phyloP scores from a whole-genome alignment of 441 rosid species.

The Populus hybrid region DNA sequence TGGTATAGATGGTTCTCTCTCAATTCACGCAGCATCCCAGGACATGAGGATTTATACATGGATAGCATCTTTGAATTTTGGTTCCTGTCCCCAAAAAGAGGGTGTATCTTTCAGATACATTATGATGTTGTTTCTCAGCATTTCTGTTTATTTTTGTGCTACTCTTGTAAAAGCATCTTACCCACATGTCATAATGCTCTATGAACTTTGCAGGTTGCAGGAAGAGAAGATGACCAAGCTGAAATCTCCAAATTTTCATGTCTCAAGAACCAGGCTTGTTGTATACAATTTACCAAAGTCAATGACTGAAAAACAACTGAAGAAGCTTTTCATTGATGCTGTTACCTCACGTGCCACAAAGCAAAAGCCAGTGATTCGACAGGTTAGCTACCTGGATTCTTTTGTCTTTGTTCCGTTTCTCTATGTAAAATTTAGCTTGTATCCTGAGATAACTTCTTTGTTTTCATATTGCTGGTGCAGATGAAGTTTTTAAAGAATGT shows the following conservation, averaged over 20 bases:
- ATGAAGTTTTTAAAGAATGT: slow-evolving; percentile 64
- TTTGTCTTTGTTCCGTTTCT: not conserved
- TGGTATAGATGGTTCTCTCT: not conserved
- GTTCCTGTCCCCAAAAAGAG: not conserved
- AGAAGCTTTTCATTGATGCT: slow-evolving; percentile 64
- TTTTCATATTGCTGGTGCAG: slow-evolving; percentile 34
- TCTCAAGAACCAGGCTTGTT: slow-evolving; percentile 71
- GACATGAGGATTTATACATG: not conserved
- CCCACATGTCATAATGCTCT: not conserved
- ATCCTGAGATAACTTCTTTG: not conserved
- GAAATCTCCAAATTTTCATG: slow-evolving; percentile 89
- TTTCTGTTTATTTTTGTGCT: slow-evolving; percentile 1
- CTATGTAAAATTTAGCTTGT: not conserved
- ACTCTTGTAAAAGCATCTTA: slow-evolving; percentile 1
- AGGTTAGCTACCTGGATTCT: slow-evolving; percentile 40
- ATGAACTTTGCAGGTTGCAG: slow-evolving; percentile 48
- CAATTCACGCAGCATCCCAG: not conserved
- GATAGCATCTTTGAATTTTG: not conserved
- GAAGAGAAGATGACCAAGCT: slow-evolving; percentile 84
- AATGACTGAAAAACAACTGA: slow-evolving; percentile 62
- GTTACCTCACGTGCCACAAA: slow-evolving; percentile 87
- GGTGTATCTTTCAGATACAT: not conserved
- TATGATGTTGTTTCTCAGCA: not conserved
- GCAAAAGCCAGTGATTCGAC: slow-evolving; percentile 76
- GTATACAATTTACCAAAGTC: slow-evolving; percentile 81